phyloP scores from a whole-genome alignment of 2,329 filamentous ascomycete species.

The Geosmithia flava region DNA sequence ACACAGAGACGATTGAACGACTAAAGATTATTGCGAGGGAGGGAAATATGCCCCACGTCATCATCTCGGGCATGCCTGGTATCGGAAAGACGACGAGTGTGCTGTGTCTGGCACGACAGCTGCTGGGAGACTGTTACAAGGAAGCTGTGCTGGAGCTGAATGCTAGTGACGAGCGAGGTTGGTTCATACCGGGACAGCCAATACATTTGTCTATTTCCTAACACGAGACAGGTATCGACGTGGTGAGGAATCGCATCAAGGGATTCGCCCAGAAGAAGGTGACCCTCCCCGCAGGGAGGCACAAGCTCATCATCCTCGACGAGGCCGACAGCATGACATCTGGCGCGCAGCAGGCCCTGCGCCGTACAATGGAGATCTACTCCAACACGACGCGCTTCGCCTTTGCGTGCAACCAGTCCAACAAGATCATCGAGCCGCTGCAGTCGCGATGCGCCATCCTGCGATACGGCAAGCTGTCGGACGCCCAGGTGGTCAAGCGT shows the following conservation, averaged over 20 bases:
- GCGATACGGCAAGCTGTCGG: slow-evolving; percentile 83
- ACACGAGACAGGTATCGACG: slow-evolving; percentile 62
- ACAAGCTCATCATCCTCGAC: slow-evolving; percentile 95
- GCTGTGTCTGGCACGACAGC: slow-evolving; percentile 79
- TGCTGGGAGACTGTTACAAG: slow-evolving; percentile 89
- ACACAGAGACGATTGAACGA: slow-evolving; percentile 93
- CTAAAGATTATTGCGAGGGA: slow-evolving; percentile 97
- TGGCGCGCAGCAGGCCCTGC: slow-evolving; percentile 87
- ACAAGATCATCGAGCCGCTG: slow-evolving; percentile 99
- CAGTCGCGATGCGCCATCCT: slow-evolving; percentile 95
- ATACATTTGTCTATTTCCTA: slow-evolving; percentile 34
- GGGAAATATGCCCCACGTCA: slow-evolving; percentile 98
- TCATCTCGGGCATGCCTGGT: slow-evolving; percentile 98
- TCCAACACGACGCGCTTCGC: slow-evolving; percentile 92
- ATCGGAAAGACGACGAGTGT: slow-evolving; percentile 98
- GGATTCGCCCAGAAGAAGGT: slow-evolving; percentile 99
- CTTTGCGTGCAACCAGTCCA: slow-evolving; percentile 96
- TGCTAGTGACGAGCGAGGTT: slow-evolving; percentile 85
- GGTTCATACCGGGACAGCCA: not conserved
- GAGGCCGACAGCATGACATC: slow-evolving; percentile 98
- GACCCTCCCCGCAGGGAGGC: slow-evolving; percentile 76
- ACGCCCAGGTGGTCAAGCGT: slow-evolving; percentile 83
- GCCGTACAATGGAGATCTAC: slow-evolving; percentile 98
- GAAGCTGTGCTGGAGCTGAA: slow-evolving; percentile 96
- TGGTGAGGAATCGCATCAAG: slow-evolving; percentile 95